Evolutionary conservation across 345 rosid species (phyloP), one percentile per base, ranked within the genome.

Genomic region (Sonneratia alba): DNA sequence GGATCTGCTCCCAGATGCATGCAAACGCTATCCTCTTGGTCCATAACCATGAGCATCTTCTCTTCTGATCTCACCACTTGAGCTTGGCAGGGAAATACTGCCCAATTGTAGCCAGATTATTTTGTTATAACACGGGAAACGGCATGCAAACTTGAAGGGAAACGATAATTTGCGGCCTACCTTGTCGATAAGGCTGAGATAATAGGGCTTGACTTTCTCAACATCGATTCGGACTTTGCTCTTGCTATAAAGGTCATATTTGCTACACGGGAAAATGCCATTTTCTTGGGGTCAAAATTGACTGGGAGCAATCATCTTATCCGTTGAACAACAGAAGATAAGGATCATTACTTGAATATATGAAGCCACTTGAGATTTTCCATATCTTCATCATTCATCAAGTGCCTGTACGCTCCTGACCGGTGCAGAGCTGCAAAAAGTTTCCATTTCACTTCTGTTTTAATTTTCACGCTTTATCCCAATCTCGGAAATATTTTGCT

Each of bases 191-290:
- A 87, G 88, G 64, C 85, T 79, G 36, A 83, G 79, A 7, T 84
- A 84, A 71, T 83, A 87, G 15, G 90, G 90, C 74, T 80, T 84
- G 45, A 87, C 90, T 61, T 73, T 77, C 36, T 84, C 87, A 7
- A 86, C 87, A 67, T 86, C 84, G 36, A 87, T 66, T 43, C 72
- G 84, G 37, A 83, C 81, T 65, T 77, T 87, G 83, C 88, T 84
- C 84, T 84, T 87, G 83, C 88, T 84, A 68, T 87, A 87, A 13
- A 87, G 88, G 71, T 87, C 90, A 71, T 87, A 87, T 66, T 87
- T 87, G 86, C 88, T 84, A 74, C 56, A 49, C 70, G 59, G 32
- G 10, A 67, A 57, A 37, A 73, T 3, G 1, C 12, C 6, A 62
- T 12, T 13, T 13, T 47, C 1, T 62, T n/a, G 11, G 36, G 16